Conservation (phyloP, 768 basidiomycete genomes). For the Lentinula boryana region DNA sequence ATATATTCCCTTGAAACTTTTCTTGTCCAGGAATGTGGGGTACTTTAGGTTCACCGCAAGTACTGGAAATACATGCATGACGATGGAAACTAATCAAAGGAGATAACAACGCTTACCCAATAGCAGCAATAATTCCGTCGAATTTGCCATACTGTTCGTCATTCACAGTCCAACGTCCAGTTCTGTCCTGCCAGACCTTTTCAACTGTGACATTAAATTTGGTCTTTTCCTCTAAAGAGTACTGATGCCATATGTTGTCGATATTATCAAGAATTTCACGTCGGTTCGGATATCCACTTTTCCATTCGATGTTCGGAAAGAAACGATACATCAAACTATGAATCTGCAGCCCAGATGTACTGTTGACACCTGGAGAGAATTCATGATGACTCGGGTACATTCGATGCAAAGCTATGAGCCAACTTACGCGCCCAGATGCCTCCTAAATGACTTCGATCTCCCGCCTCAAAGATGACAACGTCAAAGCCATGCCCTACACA, state of each 20-base stretch:
- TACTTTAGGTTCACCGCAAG: conserved; percentile 4
- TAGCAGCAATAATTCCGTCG: conserved; percentile 3
- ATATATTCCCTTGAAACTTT: conserved; percentile 2
- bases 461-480: background rate
- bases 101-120: background rate
- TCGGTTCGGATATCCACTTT: conserved; percentile 1
- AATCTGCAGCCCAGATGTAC: conserved; percentile 6
- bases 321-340: conserved; percentile 8
- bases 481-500: conserved; percentile 7
- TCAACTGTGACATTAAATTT: conserved; percentile 4
- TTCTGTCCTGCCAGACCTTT: background rate
- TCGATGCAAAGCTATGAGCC: background rate
- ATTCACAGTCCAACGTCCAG: conserved; percentile 2
- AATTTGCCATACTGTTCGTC: conserved; percentile 6
- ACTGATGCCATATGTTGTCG: background rate
- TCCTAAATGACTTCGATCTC: background rate
- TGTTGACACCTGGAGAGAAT: background rate
- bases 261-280: conserved; percentile 4
- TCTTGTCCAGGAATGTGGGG: conserved; percentile 5
- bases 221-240: conserved; percentile 4
- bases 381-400: background rate
- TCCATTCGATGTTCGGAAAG: conserved; percentile 4
- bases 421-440: conserved; percentile 7
- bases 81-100: background rate
- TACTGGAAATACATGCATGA: background rate